A percentile compares a stretch with the other conserved stretches of the same genome.
Evolutionary conservation across 1,139 yeast genomes (phyloP).

Genomic region (Hyphopichia pseudoburtonii): DNA sequence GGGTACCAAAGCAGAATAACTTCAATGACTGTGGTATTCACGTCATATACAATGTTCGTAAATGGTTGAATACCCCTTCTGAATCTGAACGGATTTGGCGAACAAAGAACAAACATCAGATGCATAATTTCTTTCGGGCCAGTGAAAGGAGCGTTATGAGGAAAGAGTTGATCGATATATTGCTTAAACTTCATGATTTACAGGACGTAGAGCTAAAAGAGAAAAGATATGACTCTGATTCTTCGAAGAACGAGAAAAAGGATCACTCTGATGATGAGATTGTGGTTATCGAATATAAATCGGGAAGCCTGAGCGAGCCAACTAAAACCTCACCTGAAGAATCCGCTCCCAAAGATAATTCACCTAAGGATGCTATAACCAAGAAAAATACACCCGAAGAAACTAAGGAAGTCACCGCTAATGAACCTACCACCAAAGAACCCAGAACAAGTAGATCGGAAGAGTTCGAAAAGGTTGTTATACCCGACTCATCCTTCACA

Average conservation of each 20-base stretch:
- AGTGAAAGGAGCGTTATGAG: slow-evolving; percentile 36
- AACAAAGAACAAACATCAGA: slow-evolving; percentile 18
- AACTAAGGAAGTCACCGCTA: slow-evolving; percentile 2
- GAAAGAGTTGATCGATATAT: slow-evolving; percentile 25
- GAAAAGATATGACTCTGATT: slow-evolving; percentile 3
- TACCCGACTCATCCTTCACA: too few relatives aligned
- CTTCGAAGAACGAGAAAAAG: slow-evolving; percentile 4
- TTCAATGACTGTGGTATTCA: slow-evolving; percentile 96
- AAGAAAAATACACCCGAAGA: too few relatives aligned
- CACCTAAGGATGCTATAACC: too few relatives aligned
- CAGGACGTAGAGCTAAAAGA: slow-evolving; percentile 8
- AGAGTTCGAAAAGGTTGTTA: too few relatives aligned
- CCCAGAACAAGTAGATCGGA: too few relatives aligned
- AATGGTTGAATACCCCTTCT: slow-evolving; percentile 55
- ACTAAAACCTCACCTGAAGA: too few relatives aligned
- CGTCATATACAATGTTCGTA: slow-evolving; percentile 74
- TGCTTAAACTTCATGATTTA: slow-evolving; percentile 26
- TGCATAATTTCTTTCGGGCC: slow-evolving; percentile 23
- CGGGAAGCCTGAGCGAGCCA: slow-evolving; percentile 2
- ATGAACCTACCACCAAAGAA: neutral
- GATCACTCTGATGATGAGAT: slow-evolving; percentile 18
- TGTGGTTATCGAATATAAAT: slow-evolving; percentile 20
- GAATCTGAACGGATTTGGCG: slow-evolving; percentile 56
- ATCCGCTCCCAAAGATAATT: too few relatives aligned
- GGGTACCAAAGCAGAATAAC: slow-evolving; percentile 83